Evolutionary conservation across 192 early-diverging fungal species (phyloP), one percentile per base, ranked within the genome.

Genomic region (Coemansia sp.): DNA sequence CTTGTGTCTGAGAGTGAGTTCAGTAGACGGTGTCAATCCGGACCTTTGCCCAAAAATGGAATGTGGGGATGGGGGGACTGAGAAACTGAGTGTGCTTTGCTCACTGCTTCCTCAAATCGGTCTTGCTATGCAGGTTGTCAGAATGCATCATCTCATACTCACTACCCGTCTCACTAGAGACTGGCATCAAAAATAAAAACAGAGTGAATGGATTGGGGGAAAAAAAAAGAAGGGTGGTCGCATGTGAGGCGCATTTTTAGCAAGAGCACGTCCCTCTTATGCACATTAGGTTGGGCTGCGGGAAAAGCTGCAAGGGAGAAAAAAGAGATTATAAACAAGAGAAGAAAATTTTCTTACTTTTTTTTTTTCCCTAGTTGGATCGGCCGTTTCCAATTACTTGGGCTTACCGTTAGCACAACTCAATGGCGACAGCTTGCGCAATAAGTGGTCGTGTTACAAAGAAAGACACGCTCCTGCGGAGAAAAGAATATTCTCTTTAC

Each of bases 361-460:
- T 49, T 8, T 18, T 46, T 16, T 20, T 50, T 50, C 52, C 52
- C 52, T 55, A 27, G 52, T 10, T 12, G 22, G 52, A 55, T 55
- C 13, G 52, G 52, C 52, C 52, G 11, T 55, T 55, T 55, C 52
- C 52, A 55, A 55, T 49, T 49, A 18, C 7, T 24, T 24, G 49
- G 24, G 52, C n/a, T 22, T 50, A 50, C 47, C n/a, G 20, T 13
- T 4, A 13, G 2, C 24, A 11, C 13, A 55, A 2, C 31, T 27
- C 13, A 38, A 68, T 68, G 53, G 66, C 66, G 66, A 58, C 66
- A 68, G 12, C 53, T 57, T 68, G 53, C 66, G 66, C 55, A 68
- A 68, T 68, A 31, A 34, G 11, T 11, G 24, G 47, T 46, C 44
- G 20, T 50, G 47, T 31, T 55, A 31, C 52, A 58, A 33, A 31